These are phyloP conservation scores for Cercospora brassicicola DNA, from an alignment of 2,329 filamentous ascomycete species.

Conservation along the genomic window DNA sequence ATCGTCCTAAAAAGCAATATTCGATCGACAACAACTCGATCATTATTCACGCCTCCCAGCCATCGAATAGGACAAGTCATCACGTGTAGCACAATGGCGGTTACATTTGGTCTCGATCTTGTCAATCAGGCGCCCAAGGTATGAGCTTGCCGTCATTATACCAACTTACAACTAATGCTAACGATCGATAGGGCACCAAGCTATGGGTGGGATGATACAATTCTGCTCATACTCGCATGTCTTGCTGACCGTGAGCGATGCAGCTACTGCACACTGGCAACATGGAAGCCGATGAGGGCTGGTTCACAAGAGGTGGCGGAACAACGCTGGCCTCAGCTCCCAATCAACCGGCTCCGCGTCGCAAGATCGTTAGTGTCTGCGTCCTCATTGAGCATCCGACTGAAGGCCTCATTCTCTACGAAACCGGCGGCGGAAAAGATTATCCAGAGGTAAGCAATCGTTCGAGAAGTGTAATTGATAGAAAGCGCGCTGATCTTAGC, in stretches of 20 bases:
- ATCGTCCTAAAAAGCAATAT: background rate
- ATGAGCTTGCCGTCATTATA: background rate
- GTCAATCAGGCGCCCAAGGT: conserved; percentile 31
- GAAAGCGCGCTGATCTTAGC: background rate
- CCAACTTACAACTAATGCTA: no score
- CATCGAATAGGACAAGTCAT: background rate
- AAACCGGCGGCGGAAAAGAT: conserved; percentile 39
- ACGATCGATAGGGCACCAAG: conserved; percentile 37
- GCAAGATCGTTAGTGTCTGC: conserved; percentile 38
- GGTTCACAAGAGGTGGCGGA: conserved; percentile 38
- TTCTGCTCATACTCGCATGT: no score
- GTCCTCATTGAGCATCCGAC: conserved; percentile 36
- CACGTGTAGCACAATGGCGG: background rate
- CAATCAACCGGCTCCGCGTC: conserved; percentile 31
- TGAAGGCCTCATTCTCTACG: conserved; percentile 27
- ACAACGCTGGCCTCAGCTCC: conserved; percentile 36
- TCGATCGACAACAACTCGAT: background rate
- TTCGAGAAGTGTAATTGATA: background rate
- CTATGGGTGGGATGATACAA: conserved; percentile 34
- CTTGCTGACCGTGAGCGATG: background rate
- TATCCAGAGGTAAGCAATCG: conserved; percentile 32
- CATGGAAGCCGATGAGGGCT: conserved; percentile 42
- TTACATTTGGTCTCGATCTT: conserved; percentile 26
- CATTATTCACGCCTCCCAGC: background rate
- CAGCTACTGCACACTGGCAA: conserved; percentile 40